Evolutionary conservation across 73 alveolate genomes (phyloP).

Genomic region (Blepharisma stoltei): DNA sequence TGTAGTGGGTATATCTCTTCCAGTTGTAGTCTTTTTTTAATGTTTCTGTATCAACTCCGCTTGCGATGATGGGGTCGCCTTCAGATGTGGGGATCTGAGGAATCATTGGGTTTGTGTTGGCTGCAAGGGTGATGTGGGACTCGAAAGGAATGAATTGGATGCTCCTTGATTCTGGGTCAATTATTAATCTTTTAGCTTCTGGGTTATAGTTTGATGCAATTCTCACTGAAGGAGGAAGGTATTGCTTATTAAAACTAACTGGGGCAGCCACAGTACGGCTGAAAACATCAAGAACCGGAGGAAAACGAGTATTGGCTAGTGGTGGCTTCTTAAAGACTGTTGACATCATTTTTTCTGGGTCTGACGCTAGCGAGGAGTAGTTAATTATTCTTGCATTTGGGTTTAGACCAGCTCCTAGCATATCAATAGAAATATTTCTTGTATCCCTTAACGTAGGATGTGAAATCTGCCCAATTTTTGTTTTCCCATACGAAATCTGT

Average conservation of each 20-base stretch:
- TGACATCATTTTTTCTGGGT: slow-evolving; percentile 68
- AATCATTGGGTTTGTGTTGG: slow-evolving; percentile 61
- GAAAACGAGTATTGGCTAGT: slow-evolving; percentile 77
- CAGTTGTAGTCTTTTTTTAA: slow-evolving; percentile 41
- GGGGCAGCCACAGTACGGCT: slow-evolving; percentile 97
- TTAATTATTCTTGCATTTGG: slow-evolving; percentile 36
- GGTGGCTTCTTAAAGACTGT: slow-evolving; percentile 72
- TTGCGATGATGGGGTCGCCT: slow-evolving; percentile 50
- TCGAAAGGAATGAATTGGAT: slow-evolving; percentile 65
- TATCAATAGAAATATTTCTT: slow-evolving; percentile 17
- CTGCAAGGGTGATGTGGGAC: slow-evolving; percentile 60
- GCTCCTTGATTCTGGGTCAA: slow-evolving; percentile 74
- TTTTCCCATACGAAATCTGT: neutral
- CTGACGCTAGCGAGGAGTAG: slow-evolving; percentile 69
- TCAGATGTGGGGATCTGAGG: slow-evolving; percentile 66
- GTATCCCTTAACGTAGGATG: slow-evolving; percentile 17
- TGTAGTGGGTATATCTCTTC: slow-evolving; percentile 73
- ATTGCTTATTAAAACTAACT: slow-evolving; percentile 66
- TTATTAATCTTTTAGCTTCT: slow-evolving; percentile 69
- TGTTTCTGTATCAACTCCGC: slow-evolving; percentile 58
- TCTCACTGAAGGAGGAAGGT: slow-evolving; percentile 78
- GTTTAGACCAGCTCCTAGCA: slow-evolving; percentile 45
- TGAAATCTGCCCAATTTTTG: neutral
- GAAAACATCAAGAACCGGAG: slow-evolving; percentile 94
- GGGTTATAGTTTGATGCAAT: slow-evolving; percentile 83